These are phyloP conservation scores for Boletus speciosus DNA, from an alignment of 768 basidiomycete species.

Conservation along the genomic window DNA sequence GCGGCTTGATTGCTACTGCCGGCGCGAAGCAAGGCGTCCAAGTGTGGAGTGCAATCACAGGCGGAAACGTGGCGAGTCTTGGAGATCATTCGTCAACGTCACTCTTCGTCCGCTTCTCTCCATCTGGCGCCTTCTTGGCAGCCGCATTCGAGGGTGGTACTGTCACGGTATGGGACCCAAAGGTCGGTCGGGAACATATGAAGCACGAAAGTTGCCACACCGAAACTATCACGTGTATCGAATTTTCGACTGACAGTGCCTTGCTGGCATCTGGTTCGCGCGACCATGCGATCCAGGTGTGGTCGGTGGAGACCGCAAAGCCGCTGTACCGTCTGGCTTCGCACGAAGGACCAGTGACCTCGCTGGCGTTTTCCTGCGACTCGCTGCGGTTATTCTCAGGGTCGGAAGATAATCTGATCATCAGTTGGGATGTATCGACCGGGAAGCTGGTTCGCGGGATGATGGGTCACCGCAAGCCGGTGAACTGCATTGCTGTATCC, in stretches of 20 bases:
- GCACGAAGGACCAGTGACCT: slow-evolving; percentile 19
- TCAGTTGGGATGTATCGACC: slow-evolving; percentile 20
- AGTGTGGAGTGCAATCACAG: slow-evolving; percentile 21
- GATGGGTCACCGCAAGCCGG: background rate
- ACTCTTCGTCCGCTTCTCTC: slow-evolving; percentile 15
- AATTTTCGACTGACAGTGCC: background rate
- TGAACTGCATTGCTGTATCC: slow-evolving; percentile 21
- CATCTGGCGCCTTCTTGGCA: slow-evolving; percentile 19
- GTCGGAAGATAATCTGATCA: slow-evolving; percentile 20
- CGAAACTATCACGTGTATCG: slow-evolving; percentile 15
- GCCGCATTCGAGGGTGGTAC: slow-evolving; percentile 16
- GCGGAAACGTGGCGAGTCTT: slow-evolving; percentile 18
- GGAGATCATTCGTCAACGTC: slow-evolving; percentile 11
- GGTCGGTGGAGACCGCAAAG: slow-evolving; percentile 19
- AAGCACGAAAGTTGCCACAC: slow-evolving; percentile 12
- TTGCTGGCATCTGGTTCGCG: slow-evolving; percentile 19
- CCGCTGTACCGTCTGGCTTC: slow-evolving; percentile 7
- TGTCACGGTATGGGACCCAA: slow-evolving; percentile 19
- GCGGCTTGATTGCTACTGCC: slow-evolving; percentile 14
- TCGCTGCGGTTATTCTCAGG: slow-evolving; percentile 21
- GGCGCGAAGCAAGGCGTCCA: slow-evolving; percentile 16
- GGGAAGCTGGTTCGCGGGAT: slow-evolving; percentile 14
- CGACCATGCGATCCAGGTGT: slow-evolving; percentile 19
- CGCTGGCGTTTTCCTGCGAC: slow-evolving; percentile 22
- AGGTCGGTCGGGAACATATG: slow-evolving; percentile 13